Evolutionary conservation across 2,329 filamentous ascomycete genomes (phyloP).

Genomic region (Fusarium udum): DNA sequence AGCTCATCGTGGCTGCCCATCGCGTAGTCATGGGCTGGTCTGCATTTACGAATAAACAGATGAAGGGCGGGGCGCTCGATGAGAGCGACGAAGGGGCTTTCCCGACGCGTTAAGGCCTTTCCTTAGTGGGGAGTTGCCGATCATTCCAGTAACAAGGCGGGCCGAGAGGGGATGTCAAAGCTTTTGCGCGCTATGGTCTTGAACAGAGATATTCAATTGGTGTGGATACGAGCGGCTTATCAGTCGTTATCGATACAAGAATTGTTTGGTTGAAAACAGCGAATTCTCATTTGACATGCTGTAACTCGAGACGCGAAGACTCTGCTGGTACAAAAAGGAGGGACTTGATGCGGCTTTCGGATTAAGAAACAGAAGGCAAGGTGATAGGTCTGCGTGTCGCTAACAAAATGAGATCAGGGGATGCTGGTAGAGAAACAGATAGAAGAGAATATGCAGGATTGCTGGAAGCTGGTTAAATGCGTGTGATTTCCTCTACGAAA

Average conservation of each 20-base stretch:
- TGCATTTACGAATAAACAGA: background rate
- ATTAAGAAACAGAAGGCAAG: too few relatives aligned
- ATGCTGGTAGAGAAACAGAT: background rate
- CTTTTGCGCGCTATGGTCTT: background rate
- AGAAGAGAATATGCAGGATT: background rate
- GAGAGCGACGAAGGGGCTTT: background rate
- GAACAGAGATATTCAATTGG: background rate
- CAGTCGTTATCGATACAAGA: too few relatives aligned
- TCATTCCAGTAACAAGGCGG: background rate
- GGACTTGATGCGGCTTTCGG: background rate
- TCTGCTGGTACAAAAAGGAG: background rate
- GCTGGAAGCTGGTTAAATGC: background rate
- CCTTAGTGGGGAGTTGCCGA: too few relatives aligned
- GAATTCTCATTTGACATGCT: too few relatives aligned
- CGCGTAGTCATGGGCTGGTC: background rate
- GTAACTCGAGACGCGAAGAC: background rate
- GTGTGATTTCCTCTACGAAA: accelerated
- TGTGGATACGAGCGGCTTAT: background rate
- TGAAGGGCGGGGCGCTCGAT: background rate
- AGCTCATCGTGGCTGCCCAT: background rate
- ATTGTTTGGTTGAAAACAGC: background rate
- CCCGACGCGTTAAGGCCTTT: background rate
- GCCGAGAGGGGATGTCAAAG: background rate
- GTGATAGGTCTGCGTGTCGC: too few relatives aligned
- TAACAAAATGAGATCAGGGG: too few relatives aligned